These are phyloP conservation scores for Penicillium dipodomyicola DNA, from an alignment of 495 filamentous ascomycete genomes.

Conservation along the genomic window DNA sequence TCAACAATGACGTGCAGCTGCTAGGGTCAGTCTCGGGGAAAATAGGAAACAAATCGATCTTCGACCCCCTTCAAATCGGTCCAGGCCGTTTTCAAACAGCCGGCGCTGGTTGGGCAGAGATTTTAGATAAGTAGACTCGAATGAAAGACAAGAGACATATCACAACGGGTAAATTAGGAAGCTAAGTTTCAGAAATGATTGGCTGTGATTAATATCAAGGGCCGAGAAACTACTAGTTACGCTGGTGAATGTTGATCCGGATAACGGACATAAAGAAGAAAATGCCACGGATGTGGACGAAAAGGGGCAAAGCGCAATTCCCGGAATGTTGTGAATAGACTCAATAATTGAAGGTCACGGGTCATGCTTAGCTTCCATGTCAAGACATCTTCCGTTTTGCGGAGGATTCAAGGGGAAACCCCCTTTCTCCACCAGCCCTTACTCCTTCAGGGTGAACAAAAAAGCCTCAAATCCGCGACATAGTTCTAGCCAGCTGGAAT, in stretches of 20 bases:
- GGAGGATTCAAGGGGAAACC: conserved; percentile 15
- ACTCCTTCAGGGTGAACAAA: conserved; percentile 16
- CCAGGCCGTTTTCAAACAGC: conserved; percentile 24
- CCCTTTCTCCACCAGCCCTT: conserved; percentile 23
- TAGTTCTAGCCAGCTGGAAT: conserved; percentile 13
- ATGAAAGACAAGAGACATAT: conserved; percentile 14
- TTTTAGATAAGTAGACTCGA: conserved; percentile 17
- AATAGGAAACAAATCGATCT: conserved; percentile 27
- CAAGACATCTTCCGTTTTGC: conserved; percentile 11
- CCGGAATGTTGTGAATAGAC: conserved; percentile 3
- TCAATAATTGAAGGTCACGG: conserved; percentile 7
- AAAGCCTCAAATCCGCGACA: conserved; percentile 13
- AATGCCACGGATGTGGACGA: conserved; percentile 10
- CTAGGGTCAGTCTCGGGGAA: conserved; percentile 21
- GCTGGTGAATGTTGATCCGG: conserved; percentile 26
- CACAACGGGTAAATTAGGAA: conserved; percentile 32
- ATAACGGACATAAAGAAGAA: conserved; percentile 14
- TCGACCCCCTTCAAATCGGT: conserved; percentile 16
- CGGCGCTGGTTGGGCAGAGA: conserved; percentile 16
- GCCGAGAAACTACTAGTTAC: conserved; percentile 8
- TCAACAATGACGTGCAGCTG: conserved; percentile 22
- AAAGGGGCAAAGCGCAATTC: conserved; percentile 12
- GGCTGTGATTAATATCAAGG: conserved; percentile 7
- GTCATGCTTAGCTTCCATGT: neutral
- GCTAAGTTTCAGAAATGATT: conserved; percentile 17